Evolutionary conservation across 2,329 filamentous ascomycete genomes (phyloP).

Genomic region (Exophiala calicioides): DNA sequence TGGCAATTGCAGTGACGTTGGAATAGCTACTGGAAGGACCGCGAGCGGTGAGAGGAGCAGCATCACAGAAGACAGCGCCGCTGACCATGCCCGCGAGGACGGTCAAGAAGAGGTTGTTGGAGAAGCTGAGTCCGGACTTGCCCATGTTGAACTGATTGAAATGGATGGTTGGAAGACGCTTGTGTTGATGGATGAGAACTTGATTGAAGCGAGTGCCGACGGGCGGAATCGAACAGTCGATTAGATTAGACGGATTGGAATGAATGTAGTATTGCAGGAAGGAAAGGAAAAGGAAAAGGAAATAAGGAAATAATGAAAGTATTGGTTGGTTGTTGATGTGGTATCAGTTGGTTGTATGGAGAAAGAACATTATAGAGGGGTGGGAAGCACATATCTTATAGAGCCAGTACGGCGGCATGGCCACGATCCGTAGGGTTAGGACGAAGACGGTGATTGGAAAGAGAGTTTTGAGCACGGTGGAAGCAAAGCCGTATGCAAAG

Average conservation of each 20-base stretch:
- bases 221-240: slow-evolving; percentile 3
- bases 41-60: slow-evolving; percentile 16
- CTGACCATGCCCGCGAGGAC: slow-evolving; percentile 16
- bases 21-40: slow-evolving; percentile 1
- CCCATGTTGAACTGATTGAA: slow-evolving; percentile 5
- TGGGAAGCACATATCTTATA: slow-evolving; percentile 15
- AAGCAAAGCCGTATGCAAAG: too few relatives aligned
- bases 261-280: slow-evolving; percentile 5
- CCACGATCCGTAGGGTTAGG: too few relatives aligned
- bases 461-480: too few relatives aligned
- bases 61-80: slow-evolving; percentile 8
- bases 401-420: too few relatives aligned
- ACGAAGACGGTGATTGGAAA: too few relatives aligned
- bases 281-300: slow-evolving; percentile 19
- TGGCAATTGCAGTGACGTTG: background rate
- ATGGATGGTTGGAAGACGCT: background rate
- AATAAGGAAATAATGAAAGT: slow-evolving; percentile 14
- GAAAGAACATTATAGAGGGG: slow-evolving; percentile 9
- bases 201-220: background rate
- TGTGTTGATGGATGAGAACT: too few relatives aligned
- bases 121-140: slow-evolving; percentile 3
- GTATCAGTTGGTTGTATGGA: slow-evolving; percentile 17
- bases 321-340: slow-evolving; percentile 17
- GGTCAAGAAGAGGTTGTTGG: slow-evolving; percentile 7
- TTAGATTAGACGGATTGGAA: slow-evolving; percentile 15